phyloP scores from a whole-genome alignment of 2,329 filamentous ascomycete species.

The Biscogniauxia sp. region DNA sequence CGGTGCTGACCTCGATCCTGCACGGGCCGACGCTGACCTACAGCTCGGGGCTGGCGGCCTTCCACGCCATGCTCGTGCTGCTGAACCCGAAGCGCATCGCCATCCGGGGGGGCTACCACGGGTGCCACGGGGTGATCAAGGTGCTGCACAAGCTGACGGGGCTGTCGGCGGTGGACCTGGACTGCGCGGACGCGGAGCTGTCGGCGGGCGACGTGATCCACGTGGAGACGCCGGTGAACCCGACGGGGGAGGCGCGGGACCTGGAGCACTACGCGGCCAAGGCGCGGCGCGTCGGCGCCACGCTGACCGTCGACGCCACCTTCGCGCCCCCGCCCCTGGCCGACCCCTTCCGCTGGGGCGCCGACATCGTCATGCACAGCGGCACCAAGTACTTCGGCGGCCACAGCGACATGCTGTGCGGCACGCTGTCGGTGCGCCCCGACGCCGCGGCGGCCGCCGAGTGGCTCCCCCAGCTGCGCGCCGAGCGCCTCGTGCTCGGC shows the following conservation, averaged over 20 bases:
- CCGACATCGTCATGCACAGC: slow-evolving; percentile 85
- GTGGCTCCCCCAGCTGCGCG: slow-evolving; percentile 60
- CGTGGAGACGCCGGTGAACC: slow-evolving; percentile 92
- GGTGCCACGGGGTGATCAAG: slow-evolving; percentile 80
- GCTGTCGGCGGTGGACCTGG: slow-evolving; percentile 68
- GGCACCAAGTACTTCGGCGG: slow-evolving; percentile 97
- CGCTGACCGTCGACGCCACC: slow-evolving; percentile 82
- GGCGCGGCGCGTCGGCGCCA: slow-evolving; percentile 71
- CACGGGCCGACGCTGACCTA: slow-evolving; percentile 73
- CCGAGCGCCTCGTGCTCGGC: slow-evolving; percentile 75
- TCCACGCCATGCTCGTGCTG: slow-evolving; percentile 83
- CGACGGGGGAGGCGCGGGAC: slow-evolving; percentile 75
- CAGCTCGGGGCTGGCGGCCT: slow-evolving; percentile 79
- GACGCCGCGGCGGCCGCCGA: slow-evolving; percentile 43
- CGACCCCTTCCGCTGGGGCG: slow-evolving; percentile 78
- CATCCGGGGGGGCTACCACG: slow-evolving; percentile 86
- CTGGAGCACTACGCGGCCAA: slow-evolving; percentile 69
- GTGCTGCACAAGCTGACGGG: slow-evolving; percentile 74
- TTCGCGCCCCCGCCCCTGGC: slow-evolving; percentile 89
- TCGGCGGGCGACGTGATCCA: slow-evolving; percentile 80
- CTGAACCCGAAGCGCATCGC: slow-evolving; percentile 80
- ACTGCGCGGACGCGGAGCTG: slow-evolving; percentile 64
- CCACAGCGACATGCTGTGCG: slow-evolving; percentile 90
- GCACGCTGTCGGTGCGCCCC: slow-evolving; percentile 68
- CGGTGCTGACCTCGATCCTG: slow-evolving; percentile 72